These are phyloP conservation scores for Rhododendron mucronatum DNA, from an alignment of 148 eudicot genomes.

Conservation along the genomic window DNA sequence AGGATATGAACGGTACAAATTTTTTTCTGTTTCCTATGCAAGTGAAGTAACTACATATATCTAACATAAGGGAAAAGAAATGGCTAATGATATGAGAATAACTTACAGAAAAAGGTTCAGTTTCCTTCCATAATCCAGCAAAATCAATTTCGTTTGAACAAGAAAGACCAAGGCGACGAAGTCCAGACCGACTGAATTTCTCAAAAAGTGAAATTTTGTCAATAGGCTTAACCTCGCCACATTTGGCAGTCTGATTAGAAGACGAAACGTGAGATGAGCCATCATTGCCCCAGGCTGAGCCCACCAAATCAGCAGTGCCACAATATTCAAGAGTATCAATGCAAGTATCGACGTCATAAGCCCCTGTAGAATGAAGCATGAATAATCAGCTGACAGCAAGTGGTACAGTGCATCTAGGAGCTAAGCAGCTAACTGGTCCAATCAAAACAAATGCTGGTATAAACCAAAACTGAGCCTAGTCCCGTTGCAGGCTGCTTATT, in stretches of 20 bases:
- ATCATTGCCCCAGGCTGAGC: constrained; percentile 10
- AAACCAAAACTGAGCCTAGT: background rate
- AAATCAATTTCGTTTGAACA: constrained; percentile 46
- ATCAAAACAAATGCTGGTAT: background rate
- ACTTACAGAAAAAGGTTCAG: constrained; percentile 62
- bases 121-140: constrained; percentile 55
- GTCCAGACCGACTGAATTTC: constrained; percentile 52
- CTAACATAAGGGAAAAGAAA: background rate
- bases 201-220: constrained; percentile 56
- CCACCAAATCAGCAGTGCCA: constrained; percentile 19
- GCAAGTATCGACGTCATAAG: background rate
- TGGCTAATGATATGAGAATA: background rate
- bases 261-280: constrained; percentile 17
- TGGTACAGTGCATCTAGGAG: background rate
- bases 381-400: background rate
- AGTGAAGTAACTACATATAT: background rate
- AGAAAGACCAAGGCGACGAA: constrained; percentile 55
- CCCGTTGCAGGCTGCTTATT: background rate
- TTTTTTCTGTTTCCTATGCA: background rate
- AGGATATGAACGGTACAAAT: background rate
- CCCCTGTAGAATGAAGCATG: background rate
- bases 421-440: background rate
- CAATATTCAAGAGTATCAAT: constrained; percentile 2
- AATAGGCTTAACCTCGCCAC: constrained; percentile 19
- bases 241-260: constrained; percentile 14